Evolutionary conservation across 208 protist species (phyloP), one percentile per base, ranked within the genome.

Genomic region (Strigomonas oncopelti): DNA sequence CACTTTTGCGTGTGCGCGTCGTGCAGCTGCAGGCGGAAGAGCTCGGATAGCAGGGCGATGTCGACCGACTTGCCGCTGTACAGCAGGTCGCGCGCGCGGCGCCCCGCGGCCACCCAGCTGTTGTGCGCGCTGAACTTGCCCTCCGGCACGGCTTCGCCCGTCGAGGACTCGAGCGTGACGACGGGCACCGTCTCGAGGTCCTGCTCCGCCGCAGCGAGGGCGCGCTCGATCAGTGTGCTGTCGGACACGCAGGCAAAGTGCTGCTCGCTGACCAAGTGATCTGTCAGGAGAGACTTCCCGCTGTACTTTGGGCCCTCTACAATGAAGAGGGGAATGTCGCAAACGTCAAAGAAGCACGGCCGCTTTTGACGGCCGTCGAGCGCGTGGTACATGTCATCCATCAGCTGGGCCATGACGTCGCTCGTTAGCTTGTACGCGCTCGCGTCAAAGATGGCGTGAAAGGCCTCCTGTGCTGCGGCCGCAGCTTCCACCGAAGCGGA

Each of bases 301-400:
- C 81, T 84, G 61, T 82, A 83, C 66, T 89, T 92, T 46, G 88
- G 76, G 5, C 91, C 91, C 46, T 82, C 72, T 2, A 96, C 52
- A n/a, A 78, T 65, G 48, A 93, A 78, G n/a, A 91, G 58, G 22
- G 87, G 85, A 13, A 83, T 60, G n/a, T 69, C 72, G 59, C 73
- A 83, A 32, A 82, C 27, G 36, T 87, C 80, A 57, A 88, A 83
- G 28, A 78, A 74, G 52, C 57, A 57, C 62, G 64, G 72, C 59
- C 55, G 55, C 63, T 67, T 68, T 28, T 67, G 59, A 16, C 36
- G 16, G 67, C 20, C 45, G n/a, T 74, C 31, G 36, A 59, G 64
- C 22, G 46, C 38, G 72, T 76, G 71, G 67, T 72, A 78, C 67
- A 75, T 70, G 16, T 4, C 5, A 27, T 64, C 53, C 3, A 85